Evolutionary conservation across 768 basidiomycete genomes (phyloP).

Genomic region (Thelephora ganbajun): DNA sequence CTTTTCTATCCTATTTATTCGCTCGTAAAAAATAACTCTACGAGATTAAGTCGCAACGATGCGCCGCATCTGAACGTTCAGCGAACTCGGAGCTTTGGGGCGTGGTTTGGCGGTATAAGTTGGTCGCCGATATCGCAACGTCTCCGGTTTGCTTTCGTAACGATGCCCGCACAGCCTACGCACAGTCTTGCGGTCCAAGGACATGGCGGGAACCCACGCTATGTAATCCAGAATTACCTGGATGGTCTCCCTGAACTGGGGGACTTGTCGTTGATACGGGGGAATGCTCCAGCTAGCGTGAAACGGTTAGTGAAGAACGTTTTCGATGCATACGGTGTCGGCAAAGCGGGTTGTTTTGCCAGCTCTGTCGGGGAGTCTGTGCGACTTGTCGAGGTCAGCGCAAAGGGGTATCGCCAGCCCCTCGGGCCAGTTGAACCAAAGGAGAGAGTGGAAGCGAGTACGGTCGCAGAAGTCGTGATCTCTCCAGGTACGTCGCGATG

Average conservation of each 20-base stretch:
- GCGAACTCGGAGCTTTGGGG: too few relatives aligned
- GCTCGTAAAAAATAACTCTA: too few relatives aligned
- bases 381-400: conserved; percentile 44
- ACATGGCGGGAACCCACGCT: too few relatives aligned
- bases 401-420: conserved; percentile 27
- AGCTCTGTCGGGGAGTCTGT: conserved; percentile 45
- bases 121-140: too few relatives aligned
- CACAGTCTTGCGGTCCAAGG: too few relatives aligned
- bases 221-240: too few relatives aligned
- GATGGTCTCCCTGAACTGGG: conserved; percentile 34
- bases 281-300: conserved; percentile 46
- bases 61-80: too few relatives aligned
- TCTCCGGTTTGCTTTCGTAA: too few relatives aligned
- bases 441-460: conserved; percentile 39
- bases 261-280: conserved; percentile 41
- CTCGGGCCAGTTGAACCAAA: conserved; percentile 15
- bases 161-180: too few relatives aligned
- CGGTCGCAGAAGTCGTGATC: conserved; percentile 48
- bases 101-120: too few relatives aligned
- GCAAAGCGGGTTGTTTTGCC: conserved; percentile 46
- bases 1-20: too few relatives aligned
- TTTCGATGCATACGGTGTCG: conserved; percentile 58
- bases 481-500: conserved; percentile 34
- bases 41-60: too few relatives aligned
- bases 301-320: conserved; percentile 60